Evolutionary conservation across 1,139 yeast genomes (phyloP), one percentile per base, ranked within the genome.

Genomic region (Candida smagusa): DNA sequence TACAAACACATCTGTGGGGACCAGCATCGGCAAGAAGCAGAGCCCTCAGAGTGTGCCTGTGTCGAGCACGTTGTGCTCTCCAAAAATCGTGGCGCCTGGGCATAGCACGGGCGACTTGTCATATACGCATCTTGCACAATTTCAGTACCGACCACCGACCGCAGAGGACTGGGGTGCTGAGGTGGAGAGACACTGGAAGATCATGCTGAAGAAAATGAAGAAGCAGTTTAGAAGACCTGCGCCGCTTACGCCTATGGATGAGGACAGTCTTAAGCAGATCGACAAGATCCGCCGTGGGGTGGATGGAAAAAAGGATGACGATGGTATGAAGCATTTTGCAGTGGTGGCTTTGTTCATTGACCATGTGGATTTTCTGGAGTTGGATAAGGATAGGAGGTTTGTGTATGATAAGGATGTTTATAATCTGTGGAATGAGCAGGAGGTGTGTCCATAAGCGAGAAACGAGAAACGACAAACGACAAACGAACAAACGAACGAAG

Each of bases 251-350:
- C 61, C 64, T 19, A 56, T 86, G 56, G 73, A 77, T n/a, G 70
- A 68, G n/a, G 81, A 76, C 27, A 75, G 74, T 40, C 69, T 70
- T 30, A 77, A 76, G 51, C 56, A 68, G 41, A 63, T 87, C 31
- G 95, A 87, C 58, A 76, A 84, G 38, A 82, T 87, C 36, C 70
- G 77, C 35, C 72, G 95, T 47, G 94, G 95, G 5, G 95, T 86
- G 9, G 95, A 87, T 58, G 96, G 95, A 7, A 74, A 81, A 36
- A 76, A 81, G 52, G 87, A 79, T 36, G 80, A 61, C 22, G 74
- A 75, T 26, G 95, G 94, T 1, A 66, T 75, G 41, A 80, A 77
- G 52, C 81, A 85, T 56, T 86, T 84, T 56, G 78, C 81, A 1
- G 78, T 85, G 21, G 74, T 84, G 24, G 81, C 84, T 26, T 60